Evolutionary conservation across 139 green algal genomes (phyloP), one percentile per base, ranked within the genome.

Genomic region (Asterochloris sp.): DNA sequence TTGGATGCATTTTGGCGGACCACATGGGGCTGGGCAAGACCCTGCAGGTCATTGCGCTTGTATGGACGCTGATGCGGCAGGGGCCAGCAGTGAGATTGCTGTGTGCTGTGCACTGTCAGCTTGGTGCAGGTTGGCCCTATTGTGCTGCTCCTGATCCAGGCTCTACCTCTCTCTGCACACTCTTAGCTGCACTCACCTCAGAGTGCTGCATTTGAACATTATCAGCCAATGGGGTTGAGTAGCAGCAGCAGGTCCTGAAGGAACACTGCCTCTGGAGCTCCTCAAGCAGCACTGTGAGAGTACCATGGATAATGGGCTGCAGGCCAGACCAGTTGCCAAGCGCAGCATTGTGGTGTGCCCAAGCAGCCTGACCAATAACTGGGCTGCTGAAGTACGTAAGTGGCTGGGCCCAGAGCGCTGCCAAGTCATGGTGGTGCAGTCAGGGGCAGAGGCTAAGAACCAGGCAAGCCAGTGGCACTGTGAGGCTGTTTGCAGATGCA

Each of bases 11-110:
- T 29, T 87, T 97, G 73, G 94, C 94, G 1, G 92, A 98, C 77
- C 91, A 95, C 26, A 97, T 97, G 94, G 92, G 92, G 0, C 85
- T 95, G 12, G 90, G 74, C 62, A 96, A 96, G 84, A 96, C 94
- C 14, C 86, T 97, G 84, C 92, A 96, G 78, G 87, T 95, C 23
- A 90, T 97, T 29, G 80, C 92, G 8, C 85, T 97, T 21, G 24
- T 94, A 0, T 98, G 91, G 91, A 96, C 92, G 17, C 63, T 97
- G 74, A 87, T 97, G 69, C 87, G 86, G 24, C 93, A 96, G 78
- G 91, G 91, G 0, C 93, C 62, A 88, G 85, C 87, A 90, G 29
- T 24, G 66, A 54, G 38, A 54, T 6, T 54, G 38, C 38, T 54
- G 38, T 54, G 38, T 54, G 38, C 38, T 54, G 38, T 54, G 38